Evolutionary conservation across 1,284 basidiomycete genomes (phyloP).

Genomic region (Coriolopsis trogii): DNA sequence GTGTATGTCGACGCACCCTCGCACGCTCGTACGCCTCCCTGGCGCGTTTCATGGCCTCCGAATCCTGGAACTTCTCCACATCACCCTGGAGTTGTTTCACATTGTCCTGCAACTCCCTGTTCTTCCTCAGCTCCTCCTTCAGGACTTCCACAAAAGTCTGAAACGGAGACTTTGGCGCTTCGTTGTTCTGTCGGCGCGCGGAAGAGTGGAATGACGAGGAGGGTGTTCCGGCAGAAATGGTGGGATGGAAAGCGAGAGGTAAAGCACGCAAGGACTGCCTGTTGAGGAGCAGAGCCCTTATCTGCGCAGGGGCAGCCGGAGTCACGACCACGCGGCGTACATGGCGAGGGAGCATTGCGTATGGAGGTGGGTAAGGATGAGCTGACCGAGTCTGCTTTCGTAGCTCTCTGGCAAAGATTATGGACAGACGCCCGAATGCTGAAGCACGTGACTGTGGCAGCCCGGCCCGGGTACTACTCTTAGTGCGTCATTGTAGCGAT

Average conservation of each 20-base stretch:
- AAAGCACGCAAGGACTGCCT: slow-evolving; percentile 22
- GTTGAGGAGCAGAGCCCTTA: slow-evolving; percentile 26
- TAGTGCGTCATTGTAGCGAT: too few species aligned
- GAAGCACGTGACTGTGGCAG: too few species aligned
- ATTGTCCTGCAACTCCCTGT: slow-evolving; percentile 93
- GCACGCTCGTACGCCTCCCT: slow-evolving; percentile 92
- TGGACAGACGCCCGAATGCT: neutral
- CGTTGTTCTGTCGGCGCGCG: slow-evolving; percentile 58
- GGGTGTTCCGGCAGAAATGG: slow-evolving; percentile 20
- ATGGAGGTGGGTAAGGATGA: neutral
- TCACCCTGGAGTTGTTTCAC: slow-evolving; percentile 97
- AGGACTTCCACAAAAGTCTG: slow-evolving; percentile 96
- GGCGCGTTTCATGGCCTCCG: slow-evolving; percentile 93
- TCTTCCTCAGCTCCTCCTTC: slow-evolving; percentile 91
- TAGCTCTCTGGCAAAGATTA: slow-evolving; percentile 22
- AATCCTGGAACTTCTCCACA: slow-evolving; percentile 96
- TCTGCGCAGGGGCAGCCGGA: slow-evolving; percentile 30
- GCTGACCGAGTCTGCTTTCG: slow-evolving; percentile 10
- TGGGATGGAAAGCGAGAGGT: slow-evolving; percentile 22
- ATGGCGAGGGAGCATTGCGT: slow-evolving; percentile 35
- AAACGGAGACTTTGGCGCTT: slow-evolving; percentile 89
- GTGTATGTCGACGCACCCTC: slow-evolving; percentile 60
- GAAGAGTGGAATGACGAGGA: slow-evolving; percentile 68
- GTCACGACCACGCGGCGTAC: slow-evolving; percentile 31
- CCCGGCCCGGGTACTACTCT: too few species aligned